These are phyloP conservation scores for Oryza meyeriana DNA, from an alignment of 176 grass and related monocot genomes.

Conservation along the genomic window DNA sequence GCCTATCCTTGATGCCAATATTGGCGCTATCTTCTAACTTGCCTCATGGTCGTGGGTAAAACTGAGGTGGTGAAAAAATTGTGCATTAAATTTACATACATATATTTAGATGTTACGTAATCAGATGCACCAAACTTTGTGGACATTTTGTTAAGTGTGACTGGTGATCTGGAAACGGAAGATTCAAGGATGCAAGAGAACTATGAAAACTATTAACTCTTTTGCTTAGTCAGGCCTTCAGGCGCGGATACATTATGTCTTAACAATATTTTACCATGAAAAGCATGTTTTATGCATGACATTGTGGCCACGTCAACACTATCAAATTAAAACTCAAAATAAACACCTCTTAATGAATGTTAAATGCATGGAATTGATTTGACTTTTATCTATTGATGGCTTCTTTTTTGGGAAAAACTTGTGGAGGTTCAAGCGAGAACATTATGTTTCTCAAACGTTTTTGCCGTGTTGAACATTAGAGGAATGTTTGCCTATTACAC, in stretches of 20 bases:
- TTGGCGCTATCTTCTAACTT: neutral
- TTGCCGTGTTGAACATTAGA: neutral
- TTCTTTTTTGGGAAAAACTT: neutral
- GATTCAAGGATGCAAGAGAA: neutral
- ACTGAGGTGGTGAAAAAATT: neutral
- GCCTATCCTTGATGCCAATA: neutral
- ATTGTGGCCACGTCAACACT: neutral
- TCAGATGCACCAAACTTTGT: neutral
- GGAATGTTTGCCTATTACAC: neutral
- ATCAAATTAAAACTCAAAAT: neutral
- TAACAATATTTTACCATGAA: neutral
- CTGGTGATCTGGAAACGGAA: neutral
- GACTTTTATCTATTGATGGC: neutral
- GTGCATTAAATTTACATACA: neutral
- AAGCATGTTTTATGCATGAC: neutral
- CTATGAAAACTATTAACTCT: neutral
- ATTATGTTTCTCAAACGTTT: neutral
- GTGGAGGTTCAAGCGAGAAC: neutral
- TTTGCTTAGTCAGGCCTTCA: neutral
- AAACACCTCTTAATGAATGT: neutral
- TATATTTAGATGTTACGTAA: neutral
- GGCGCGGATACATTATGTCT: neutral
- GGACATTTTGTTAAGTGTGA: neutral
- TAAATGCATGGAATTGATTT: conserved; percentile 2
- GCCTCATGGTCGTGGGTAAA: neutral